Base-by-base conservation (phyloP, 257 asterid species). In the Datura wrightii region DNA sequence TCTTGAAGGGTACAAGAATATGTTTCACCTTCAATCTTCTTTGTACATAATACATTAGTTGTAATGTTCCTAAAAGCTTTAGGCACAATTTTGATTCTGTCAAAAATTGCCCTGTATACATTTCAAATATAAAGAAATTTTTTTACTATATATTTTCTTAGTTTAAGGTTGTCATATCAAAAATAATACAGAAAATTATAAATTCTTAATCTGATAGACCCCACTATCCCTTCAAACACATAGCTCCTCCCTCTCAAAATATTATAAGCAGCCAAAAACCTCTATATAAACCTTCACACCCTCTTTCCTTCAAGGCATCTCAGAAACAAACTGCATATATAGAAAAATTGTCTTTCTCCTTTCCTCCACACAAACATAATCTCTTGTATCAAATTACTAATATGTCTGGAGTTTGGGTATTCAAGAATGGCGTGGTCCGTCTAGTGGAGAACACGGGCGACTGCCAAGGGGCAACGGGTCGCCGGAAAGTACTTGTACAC, bases 401-500 rank as follows among this genome's bases (percentile, higher is more conserved):
- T 8, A 89, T 89, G 92, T 86, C 92, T 1, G 92, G 92, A 2
- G 92, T 89, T 54, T 89, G 92, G 92, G 85, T 88, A 10, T 89
- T 89, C 88, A 86, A 86, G 69, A 88, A 86, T 31, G 92, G 90
- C 0, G 92, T 88, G 0, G 82, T 89, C 54, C 88, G 90, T 9
- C 87, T 88, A 9, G 91, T 89, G 16, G 90, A 89, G 86, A 89
- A 87, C 52, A 88, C 89, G 4, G 88, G 88, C 1, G 89, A 87
- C 3, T 82, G 79, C 16, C 90, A 81, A 9, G 91, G 86, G 46
- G 58, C 79, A 1, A 80, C 14, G 10, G 31, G 56, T 14, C 87
- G 88, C 24, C 88, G 92, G 8, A 90, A 90, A 81, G 86, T 87
- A 59, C 54, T 90, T 14, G 91, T 90, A 14, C 91, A 90, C 37